Evolutionary conservation across 192 early-diverging fungal genomes (phyloP).

Genomic region (Lunasporangiospora selenospora): DNA sequence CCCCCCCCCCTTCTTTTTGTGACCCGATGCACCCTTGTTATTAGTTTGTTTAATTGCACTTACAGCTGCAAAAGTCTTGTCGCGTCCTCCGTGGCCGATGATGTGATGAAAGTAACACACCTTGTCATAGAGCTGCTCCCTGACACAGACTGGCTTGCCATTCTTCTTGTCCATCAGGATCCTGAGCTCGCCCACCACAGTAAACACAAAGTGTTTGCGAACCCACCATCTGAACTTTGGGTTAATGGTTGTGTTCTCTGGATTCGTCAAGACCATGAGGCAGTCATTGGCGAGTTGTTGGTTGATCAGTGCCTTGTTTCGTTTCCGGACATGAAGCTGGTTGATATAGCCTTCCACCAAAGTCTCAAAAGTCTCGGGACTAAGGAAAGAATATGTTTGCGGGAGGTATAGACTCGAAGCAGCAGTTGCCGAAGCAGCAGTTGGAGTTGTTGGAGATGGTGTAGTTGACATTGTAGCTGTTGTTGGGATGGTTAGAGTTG

Average conservation of each 20-base stretch:
- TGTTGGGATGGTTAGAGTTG: not conserved
- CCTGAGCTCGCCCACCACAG: conserved; percentile 37
- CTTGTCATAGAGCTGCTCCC: conserved; percentile 46
- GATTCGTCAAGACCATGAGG: conserved; percentile 47
- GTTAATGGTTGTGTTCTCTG: conserved; percentile 46
- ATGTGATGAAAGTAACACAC: conserved; percentile 48
- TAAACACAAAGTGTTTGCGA: conserved; percentile 46
- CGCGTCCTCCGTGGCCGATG: conserved; percentile 46
- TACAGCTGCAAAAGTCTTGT: conserved; percentile 51
- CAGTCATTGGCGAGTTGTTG: conserved; percentile 46
- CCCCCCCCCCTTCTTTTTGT: not conserved
- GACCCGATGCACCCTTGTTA: not conserved
- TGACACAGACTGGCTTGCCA: conserved; percentile 41
- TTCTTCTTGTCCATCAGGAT: conserved; percentile 50
- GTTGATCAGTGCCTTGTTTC: conserved; percentile 45
- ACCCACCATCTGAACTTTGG: conserved; percentile 48
- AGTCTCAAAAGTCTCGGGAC: conserved; percentile 46
- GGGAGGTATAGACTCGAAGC: conserved; percentile 32
- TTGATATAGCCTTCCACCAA: conserved; percentile 45
- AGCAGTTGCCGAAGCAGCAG: conserved; percentile 12
- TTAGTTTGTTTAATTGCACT: not conserved
- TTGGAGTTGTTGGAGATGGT: not conserved
- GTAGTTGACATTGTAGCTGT: not conserved
- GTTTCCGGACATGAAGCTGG: conserved; percentile 45
- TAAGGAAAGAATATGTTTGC: conserved; percentile 37